These are phyloP conservation scores for Penicillium sp. DNA, from an alignment of 2,329 filamentous ascomycete species.

Conservation along the genomic window DNA sequence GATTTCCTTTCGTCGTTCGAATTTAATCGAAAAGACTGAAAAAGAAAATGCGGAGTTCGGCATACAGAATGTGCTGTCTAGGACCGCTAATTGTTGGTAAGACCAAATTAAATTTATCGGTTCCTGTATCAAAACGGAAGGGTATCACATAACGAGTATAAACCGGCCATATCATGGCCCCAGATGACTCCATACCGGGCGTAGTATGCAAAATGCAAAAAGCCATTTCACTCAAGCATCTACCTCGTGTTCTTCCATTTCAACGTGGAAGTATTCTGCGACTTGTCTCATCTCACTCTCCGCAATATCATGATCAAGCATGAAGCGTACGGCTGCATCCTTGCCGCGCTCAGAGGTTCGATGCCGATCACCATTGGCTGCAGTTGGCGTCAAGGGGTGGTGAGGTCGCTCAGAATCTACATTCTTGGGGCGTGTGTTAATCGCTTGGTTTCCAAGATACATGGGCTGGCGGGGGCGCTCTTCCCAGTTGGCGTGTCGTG, in stretches of 20 bases:
- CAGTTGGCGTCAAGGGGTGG: conserved; percentile 47
- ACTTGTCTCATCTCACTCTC: conserved; percentile 68
- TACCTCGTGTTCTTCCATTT: conserved; percentile 66
- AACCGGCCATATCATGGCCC: background rate
- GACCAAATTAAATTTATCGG: background rate
- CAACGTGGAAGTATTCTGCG: conserved; percentile 66
- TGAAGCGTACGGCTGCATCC: conserved; percentile 82
- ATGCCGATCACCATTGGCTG: conserved; percentile 45
- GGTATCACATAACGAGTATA: background rate
- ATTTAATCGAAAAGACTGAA: background rate
- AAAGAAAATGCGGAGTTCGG: background rate
- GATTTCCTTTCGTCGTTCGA: background rate
- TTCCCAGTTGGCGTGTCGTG: conserved; percentile 61
- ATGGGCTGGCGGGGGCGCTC: conserved; percentile 27
- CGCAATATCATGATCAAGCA: conserved; percentile 77
- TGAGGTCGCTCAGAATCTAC: conserved; percentile 4
- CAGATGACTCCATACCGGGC: background rate
- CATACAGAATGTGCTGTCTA: background rate
- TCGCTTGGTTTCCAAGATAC: conserved; percentile 1
- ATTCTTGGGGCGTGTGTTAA: conserved; percentile 16
- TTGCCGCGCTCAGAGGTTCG: conserved; percentile 46
- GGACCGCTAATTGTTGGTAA: background rate
- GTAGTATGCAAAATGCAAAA: background rate
- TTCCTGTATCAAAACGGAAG: background rate
- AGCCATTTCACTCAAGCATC: conserved; percentile 27